Evolutionary conservation across 257 asterid species (phyloP).

Genomic region (Capsicum chinense): DNA sequence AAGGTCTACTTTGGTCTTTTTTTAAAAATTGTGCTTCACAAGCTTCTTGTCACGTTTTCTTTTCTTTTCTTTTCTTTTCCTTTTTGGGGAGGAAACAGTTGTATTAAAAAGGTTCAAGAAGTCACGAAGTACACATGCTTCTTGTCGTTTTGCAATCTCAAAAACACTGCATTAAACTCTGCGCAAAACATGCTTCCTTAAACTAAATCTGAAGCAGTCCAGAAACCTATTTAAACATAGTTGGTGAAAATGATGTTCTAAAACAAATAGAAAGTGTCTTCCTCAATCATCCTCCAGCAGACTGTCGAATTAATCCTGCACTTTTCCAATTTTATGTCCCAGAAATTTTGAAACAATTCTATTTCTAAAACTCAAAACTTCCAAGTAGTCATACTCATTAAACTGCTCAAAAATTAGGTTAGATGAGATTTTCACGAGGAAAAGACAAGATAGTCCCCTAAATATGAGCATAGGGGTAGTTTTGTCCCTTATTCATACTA

Average conservation of each 20-base stretch:
- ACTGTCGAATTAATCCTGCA: not conserved
- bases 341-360: not conserved
- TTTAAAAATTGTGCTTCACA: not conserved
- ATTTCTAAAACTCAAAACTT: constrained; percentile 12
- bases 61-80: not conserved
- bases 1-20: not conserved
- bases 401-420: not conserved
- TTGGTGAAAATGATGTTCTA: not conserved
- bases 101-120: not conserved
- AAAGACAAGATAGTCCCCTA: not conserved
- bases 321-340: not conserved
- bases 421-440: not conserved
- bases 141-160: not conserved
- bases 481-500: not conserved
- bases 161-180: not conserved
- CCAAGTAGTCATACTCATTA: not conserved
- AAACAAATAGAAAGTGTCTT: not conserved
- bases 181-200: not conserved
- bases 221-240: not conserved
- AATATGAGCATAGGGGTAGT: not conserved
- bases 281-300: not conserved
- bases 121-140: not conserved
- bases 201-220: not conserved
- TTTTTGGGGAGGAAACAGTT: not conserved
- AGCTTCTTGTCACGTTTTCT: not conserved